These are phyloP conservation scores for Leccinum disarticulatum DNA, from an alignment of 768 basidiomycete genomes.

Conservation along the genomic window DNA sequence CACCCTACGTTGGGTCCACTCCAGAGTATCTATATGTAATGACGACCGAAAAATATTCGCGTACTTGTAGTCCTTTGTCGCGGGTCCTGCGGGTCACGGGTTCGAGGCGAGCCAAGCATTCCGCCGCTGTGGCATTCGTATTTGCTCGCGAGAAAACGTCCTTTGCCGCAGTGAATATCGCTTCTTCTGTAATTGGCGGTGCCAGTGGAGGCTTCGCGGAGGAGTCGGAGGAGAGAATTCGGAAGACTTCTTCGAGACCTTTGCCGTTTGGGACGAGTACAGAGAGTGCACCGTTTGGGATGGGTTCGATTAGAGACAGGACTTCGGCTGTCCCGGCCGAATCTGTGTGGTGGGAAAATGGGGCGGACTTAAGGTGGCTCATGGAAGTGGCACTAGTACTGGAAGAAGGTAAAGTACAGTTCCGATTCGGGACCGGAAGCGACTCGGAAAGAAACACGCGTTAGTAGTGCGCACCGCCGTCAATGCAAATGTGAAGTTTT, in stretches of 20 bases:
- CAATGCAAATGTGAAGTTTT: no score
- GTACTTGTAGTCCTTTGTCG: slow-evolving; percentile 63
- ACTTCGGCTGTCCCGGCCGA: slow-evolving; percentile 79
- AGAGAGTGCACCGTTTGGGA: no score
- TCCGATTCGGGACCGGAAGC: no score
- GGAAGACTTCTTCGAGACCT: slow-evolving; percentile 43
- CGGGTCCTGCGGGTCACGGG: slow-evolving; percentile 61
- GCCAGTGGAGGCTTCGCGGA: slow-evolving; percentile 35
- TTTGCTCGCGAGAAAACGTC: slow-evolving; percentile 86
- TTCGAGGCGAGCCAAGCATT: slow-evolving; percentile 64
- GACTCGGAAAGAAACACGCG: no score
- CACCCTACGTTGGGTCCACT: slow-evolving; percentile 60
- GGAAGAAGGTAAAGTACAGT: no score
- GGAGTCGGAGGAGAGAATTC: slow-evolving; percentile 10
- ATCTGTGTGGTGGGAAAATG: slow-evolving; percentile 49
- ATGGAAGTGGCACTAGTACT: no score
- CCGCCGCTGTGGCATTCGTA: slow-evolving; percentile 70
- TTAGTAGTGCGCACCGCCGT: no score
- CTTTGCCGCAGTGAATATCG: slow-evolving; percentile 77
- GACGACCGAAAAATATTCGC: slow-evolving; percentile 85
- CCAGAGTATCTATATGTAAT: slow-evolving; percentile 89
- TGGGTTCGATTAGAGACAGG: slow-evolving; percentile 49
- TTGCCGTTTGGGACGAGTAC: no score
- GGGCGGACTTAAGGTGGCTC: no score
- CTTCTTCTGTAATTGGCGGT: slow-evolving; percentile 73